Base-by-base conservation (phyloP, 1,139 yeast species). In the Waltiozyma sp. region DNA sequence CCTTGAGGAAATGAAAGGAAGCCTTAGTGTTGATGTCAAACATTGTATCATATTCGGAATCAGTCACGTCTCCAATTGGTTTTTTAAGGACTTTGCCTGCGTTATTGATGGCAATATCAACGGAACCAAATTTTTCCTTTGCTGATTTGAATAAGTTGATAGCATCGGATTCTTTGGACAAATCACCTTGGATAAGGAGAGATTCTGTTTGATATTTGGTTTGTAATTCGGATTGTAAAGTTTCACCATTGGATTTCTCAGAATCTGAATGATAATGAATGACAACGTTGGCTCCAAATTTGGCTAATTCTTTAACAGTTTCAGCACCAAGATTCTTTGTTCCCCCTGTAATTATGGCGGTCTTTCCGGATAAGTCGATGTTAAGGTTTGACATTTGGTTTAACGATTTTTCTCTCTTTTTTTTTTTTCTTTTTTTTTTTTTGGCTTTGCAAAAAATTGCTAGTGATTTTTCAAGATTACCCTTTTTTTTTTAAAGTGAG, bases 11-110 rank as follows among this genome's bases (percentile, higher is more conserved):
- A 57, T 77, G 71, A 55, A 77, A 80, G 2, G 85, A 81, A 33
- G 72, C 63, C 55, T 73, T 78, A 53, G 77, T 65, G 65, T 80
- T 80, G 56, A 71, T 61, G 37, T 60, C 55, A 52, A 72, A 70
- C 79, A 78, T 69, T 19, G 50, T 47, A 50, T 75, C 81, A 54
- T 66, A 80, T 54, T 80, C 85, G 34, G 62, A 66, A 48, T 73
- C 72, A 18, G 73, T 48, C 44, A 70, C 62, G 14, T 76, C 77
- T 40, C 59, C 62, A 45, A 77, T 55, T 41, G 77, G 73, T 55
- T 79, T 79, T 66, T 79, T 78, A 58, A 80, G 64, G 31, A 80
- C 85, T 67, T 63, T 73, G 43, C 86, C 86, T 34, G 77, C 79
- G 49, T 76, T 78, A 63, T 78, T 78, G 50, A 79, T 67, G 26